Evolutionary conservation across 2,329 filamentous ascomycete genomes (phyloP).

Genomic region (Aspergillus puulaauensis): DNA sequence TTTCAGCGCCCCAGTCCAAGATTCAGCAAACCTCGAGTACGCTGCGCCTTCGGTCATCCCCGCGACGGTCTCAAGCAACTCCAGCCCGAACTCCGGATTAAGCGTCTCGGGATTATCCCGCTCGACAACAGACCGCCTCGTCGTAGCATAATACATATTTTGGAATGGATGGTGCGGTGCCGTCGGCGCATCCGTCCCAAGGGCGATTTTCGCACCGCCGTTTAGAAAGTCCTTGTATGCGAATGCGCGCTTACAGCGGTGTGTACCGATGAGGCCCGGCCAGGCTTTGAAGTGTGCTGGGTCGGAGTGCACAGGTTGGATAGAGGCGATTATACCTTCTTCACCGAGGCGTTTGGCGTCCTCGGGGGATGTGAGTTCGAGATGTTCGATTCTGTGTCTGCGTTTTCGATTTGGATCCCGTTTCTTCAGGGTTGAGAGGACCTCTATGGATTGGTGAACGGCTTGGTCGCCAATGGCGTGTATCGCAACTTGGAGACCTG

Average conservation of each 20-base stretch:
- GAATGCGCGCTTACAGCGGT: slow-evolving; percentile 48
- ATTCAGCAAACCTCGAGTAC: slow-evolving; percentile 47
- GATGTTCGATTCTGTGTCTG: slow-evolving; percentile 52
- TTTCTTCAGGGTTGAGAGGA: slow-evolving; percentile 26
- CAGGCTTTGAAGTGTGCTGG: slow-evolving; percentile 49
- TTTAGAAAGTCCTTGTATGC: slow-evolving; percentile 50
- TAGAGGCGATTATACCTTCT: slow-evolving; percentile 44
- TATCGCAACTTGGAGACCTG: slow-evolving; percentile 49
- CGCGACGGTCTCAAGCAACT: slow-evolving; percentile 41
- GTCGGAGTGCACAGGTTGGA: slow-evolving; percentile 40
- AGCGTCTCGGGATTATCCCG: slow-evolving; percentile 34
- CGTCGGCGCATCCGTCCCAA: slow-evolving; percentile 52
- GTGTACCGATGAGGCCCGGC: slow-evolving; percentile 43
- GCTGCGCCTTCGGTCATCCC: slow-evolving; percentile 48
- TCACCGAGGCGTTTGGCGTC: slow-evolving; percentile 47
- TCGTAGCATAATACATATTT: slow-evolving; percentile 52
- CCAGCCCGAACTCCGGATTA: slow-evolving; percentile 44
- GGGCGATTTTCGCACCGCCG: slow-evolving; percentile 43
- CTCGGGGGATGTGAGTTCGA: slow-evolving; percentile 48
- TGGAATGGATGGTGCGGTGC: slow-evolving; percentile 45
- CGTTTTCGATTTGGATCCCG: slow-evolving; percentile 20
- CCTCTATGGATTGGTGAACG: slow-evolving; percentile 46
- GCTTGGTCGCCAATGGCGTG: slow-evolving; percentile 53
- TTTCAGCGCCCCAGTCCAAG: slow-evolving; percentile 37
- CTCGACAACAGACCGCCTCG: slow-evolving; percentile 44